Evolutionary conservation across 1,284 basidiomycete species (phyloP), one percentile per base, ranked within the genome.

Genomic region (Boletus smithii): DNA sequence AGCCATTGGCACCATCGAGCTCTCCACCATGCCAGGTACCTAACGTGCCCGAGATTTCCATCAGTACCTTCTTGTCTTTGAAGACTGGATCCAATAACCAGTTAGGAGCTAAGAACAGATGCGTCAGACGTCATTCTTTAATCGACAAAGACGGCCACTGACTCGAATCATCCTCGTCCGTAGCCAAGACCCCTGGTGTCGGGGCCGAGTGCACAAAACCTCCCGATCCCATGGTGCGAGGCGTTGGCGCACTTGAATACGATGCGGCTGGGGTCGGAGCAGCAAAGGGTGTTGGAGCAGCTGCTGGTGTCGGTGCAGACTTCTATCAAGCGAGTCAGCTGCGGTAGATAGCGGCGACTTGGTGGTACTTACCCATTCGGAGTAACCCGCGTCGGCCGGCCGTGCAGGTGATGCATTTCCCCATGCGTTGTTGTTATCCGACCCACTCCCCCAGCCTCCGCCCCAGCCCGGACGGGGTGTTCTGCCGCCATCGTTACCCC

Each of bases 241-340:
- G 69, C 16, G 73, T 71, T 5, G 72, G 63, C 20, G 69, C 72
- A 26, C 53, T 66, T 11, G 59, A 36, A 24, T 67, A 67, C 16
- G 58, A 48, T 9, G 46, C 62, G 17, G 51, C 62, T 35, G 68
- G 66, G 0, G 69, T 71, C 27, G 59, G 67, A 34, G 63, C 68
- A n/a, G 65, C 55, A 46, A 61, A 68, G 18, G 80, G 79, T 5
- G 83, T 80, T 10, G 79, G 73, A 0, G 79, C 76, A 24, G 74
- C 73, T 26, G 73, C 77, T 14, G 77, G 80, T 18, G 77, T 83
- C 6, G 75, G 77, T 23, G 78, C 80, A 52, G 73, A 74, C 73
- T 76, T 37, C 23, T 5, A 34, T 37, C 27, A 9, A 37, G 2
- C 7, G 4, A 35, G 37, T 60, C 23, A 53, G 48, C 26, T 26